Evolutionary conservation across 2,329 filamentous ascomycete species (phyloP).

Genomic region (Rachicladosporium sp.): DNA sequence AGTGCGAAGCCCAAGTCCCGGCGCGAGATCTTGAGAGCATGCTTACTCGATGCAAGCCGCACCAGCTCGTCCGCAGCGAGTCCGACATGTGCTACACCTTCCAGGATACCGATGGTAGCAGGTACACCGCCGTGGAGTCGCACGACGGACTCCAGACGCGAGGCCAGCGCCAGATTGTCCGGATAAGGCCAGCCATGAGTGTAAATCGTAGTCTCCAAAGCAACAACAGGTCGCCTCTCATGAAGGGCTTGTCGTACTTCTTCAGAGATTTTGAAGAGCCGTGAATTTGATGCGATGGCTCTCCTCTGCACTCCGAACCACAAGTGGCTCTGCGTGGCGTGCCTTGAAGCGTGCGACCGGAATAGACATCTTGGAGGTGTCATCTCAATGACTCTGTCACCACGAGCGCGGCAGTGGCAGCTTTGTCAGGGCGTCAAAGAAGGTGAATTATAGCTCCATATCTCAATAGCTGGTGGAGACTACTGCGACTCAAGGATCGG

Average conservation of each 20-base stretch:
- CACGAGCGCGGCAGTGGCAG: too few species aligned
- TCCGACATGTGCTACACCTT: slow-evolving; percentile 73
- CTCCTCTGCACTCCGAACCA: too few species aligned
- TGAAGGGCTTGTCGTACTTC: slow-evolving; percentile 70
- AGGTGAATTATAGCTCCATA: too few species aligned
- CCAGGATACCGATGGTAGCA: slow-evolving; percentile 78
- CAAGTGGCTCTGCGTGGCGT: too few species aligned
- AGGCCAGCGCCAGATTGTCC: slow-evolving; percentile 63
- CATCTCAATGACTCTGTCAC: too few species aligned
- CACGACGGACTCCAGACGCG: slow-evolving; percentile 67
- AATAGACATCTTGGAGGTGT: too few species aligned
- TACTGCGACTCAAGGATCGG: too few species aligned
- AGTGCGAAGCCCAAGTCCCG: slow-evolving; percentile 74
- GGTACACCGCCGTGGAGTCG: slow-evolving; percentile 74
- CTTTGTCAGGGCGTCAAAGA: too few species aligned
- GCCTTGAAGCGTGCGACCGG: too few species aligned
- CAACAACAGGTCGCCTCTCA: slow-evolving; percentile 70
- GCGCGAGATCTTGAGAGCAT: slow-evolving; percentile 70
- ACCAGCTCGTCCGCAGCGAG: slow-evolving; percentile 60
- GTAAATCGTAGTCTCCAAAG: slow-evolving; percentile 91
- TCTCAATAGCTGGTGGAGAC: too few species aligned
- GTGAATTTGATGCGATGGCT: slow-evolving; percentile 16
- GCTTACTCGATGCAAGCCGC: slow-evolving; percentile 51
- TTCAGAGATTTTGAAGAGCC: slow-evolving; percentile 60
- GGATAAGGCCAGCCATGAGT: slow-evolving; percentile 73